Evolutionary conservation across 2,329 filamentous ascomycete species (phyloP).

Genomic region (Coleophoma crateriformis): DNA sequence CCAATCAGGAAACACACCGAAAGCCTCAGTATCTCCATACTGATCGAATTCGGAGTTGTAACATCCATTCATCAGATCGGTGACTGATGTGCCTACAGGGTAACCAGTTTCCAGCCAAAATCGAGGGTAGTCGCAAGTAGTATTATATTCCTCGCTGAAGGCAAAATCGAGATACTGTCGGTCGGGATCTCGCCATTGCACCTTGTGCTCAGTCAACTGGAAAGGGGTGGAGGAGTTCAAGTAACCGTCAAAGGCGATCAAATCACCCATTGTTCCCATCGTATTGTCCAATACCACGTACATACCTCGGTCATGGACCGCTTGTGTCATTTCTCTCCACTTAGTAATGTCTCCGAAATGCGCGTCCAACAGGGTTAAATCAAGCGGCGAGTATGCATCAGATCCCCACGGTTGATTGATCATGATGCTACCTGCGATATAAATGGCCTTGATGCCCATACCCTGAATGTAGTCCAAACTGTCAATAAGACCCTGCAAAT

Average conservation of each 20-base stretch:
- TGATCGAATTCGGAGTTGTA: constrained; percentile 55
- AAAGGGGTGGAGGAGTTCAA: constrained; percentile 55
- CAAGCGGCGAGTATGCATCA: constrained; percentile 52
- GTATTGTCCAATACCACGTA: constrained; percentile 63
- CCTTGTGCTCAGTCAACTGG: constrained; percentile 9
- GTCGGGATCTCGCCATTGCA: constrained; percentile 4
- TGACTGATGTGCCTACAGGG: constrained; percentile 48
- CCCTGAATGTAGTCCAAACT: constrained; percentile 60
- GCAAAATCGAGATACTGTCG: constrained; percentile 1
- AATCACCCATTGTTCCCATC: constrained; percentile 57
- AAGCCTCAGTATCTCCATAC: constrained; percentile 58
- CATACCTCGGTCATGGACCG: constrained; percentile 56
- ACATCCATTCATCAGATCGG: constrained; percentile 5
- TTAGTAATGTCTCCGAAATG: constrained; percentile 53
- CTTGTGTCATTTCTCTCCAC: constrained; percentile 51
- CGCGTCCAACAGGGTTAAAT: constrained; percentile 58
- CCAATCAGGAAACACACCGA: constrained; percentile 58
- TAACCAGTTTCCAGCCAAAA: constrained; percentile 56
- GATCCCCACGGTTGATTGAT: constrained; percentile 60
- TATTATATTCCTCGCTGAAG: constrained; percentile 34
- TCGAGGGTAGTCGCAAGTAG: constrained; percentile 50
- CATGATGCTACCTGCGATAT: constrained; percentile 56
- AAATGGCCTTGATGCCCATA: constrained; percentile 58
- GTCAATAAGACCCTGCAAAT: constrained; percentile 49
- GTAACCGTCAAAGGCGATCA: constrained; percentile 57